Conservation (phyloP, 2,329 filamentous ascomycete genomes). For the Cordyceps fumosorosea region DNA sequence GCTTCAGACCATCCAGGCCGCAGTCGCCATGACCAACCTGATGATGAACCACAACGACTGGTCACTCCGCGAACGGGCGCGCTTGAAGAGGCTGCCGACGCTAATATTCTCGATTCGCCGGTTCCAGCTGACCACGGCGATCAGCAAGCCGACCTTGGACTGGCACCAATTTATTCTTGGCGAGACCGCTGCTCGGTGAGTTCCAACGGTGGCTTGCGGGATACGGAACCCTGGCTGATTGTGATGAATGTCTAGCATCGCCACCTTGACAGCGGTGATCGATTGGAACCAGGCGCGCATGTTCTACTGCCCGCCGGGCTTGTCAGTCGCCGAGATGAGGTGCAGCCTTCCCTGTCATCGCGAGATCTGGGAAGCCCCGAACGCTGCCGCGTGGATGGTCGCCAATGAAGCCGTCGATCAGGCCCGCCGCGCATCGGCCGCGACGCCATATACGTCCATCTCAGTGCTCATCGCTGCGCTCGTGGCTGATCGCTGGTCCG, state of each 20-base stretch:
- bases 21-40: background rate
- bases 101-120: background rate
- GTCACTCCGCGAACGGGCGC: background rate
- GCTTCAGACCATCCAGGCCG: background rate
- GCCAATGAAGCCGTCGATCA: background rate
- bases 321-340: background rate
- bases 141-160: background rate
- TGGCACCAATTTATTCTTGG: background rate
- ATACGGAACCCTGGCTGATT: background rate
- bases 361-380: constrained; percentile 1
- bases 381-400: background rate
- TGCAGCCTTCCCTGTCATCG: background rate
- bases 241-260: background rate
- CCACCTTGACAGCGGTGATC: background rate
- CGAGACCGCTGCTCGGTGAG: background rate
- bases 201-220: too few relatives aligned
- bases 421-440: background rate
- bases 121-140: background rate
- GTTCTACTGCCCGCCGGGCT: background rate
- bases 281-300: background rate
- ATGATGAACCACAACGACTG: constrained; percentile 4
- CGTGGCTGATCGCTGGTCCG: background rate
- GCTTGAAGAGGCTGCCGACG: background rate
- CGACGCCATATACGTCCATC: background rate
- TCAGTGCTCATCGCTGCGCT: background rate